These are phyloP conservation scores for Cutaneotrichosporon sp. DNA, from an alignment of 1,284 basidiomycete species.

Conservation along the genomic window DNA sequence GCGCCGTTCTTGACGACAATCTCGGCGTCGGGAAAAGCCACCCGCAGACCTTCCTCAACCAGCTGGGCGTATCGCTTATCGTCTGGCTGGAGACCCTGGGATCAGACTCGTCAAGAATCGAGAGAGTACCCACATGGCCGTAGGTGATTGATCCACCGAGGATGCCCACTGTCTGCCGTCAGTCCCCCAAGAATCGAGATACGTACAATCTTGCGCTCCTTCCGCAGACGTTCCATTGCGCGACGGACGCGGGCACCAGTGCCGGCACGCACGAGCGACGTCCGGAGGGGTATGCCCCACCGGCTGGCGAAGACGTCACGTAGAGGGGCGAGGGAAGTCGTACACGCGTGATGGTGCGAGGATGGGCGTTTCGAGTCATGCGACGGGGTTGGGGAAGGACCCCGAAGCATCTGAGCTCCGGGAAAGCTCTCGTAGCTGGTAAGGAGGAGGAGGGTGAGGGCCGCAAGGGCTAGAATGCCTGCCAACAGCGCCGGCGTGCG, in stretches of 20 bases:
- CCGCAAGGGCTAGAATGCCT: neutral
- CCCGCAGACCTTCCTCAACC: neutral
- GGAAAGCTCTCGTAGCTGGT: neutral
- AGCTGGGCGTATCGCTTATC: constrained; percentile 3
- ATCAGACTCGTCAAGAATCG: neutral
- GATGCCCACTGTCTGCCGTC: constrained; percentile 2
- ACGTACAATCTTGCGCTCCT: neutral
- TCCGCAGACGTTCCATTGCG: neutral
- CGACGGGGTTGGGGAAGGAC: too few relatives aligned
- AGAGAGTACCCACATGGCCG: neutral
- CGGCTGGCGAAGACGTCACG: neutral
- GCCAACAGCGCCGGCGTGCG: neutral
- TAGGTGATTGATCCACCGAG: constrained; percentile 14
- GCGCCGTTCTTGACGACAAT: constrained; percentile 13
- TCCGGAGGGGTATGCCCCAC: neutral
- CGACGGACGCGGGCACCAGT: neutral
- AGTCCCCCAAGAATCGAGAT: neutral
- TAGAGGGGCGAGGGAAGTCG: neutral
- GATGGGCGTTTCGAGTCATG: too few relatives aligned
- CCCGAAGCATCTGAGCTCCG: too few relatives aligned
- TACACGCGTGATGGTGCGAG: neutral
- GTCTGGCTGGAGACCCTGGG: neutral
- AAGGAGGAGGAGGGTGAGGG: neutral
- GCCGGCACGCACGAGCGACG: neutral
- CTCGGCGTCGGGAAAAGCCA: constrained; percentile 9